phyloP scores from a whole-genome alignment of 257 asterid species.

The Nicotiana obtusifolia region DNA sequence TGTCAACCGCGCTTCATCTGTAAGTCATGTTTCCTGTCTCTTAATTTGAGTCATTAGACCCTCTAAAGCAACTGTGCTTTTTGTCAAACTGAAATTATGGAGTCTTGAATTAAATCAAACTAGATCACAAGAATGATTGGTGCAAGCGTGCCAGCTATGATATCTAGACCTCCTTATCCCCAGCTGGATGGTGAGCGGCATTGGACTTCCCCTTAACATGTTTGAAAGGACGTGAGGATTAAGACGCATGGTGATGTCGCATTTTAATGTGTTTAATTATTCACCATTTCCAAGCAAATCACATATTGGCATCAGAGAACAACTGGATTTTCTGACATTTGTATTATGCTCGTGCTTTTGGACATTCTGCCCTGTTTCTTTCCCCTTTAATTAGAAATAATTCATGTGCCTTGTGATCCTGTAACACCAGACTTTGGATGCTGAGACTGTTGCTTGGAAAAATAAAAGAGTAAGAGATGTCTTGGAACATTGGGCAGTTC shows the following conservation, averaged over 20 bases:
- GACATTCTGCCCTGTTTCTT: background rate
- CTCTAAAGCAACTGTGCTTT: background rate
- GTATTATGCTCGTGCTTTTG: background rate
- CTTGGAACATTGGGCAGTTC: no score
- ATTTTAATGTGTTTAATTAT: background rate
- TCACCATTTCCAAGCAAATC: background rate
- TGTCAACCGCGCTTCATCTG: background rate
- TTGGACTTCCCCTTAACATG: background rate
- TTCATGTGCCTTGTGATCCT: background rate
- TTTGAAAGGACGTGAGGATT: background rate
- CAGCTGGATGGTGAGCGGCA: background rate
- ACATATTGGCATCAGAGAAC: background rate
- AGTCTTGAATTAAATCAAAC: background rate
- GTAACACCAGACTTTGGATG: background rate
- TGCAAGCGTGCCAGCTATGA: background rate
- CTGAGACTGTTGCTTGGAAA: background rate
- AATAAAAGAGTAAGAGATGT: no score
- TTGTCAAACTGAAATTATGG: background rate
- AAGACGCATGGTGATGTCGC: background rate
- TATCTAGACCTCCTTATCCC: background rate
- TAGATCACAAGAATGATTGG: background rate
- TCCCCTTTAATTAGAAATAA: background rate
- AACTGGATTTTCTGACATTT: background rate
- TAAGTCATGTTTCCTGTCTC: background rate
- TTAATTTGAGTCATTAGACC: background rate